Evolutionary conservation across 208 protist genomes (phyloP).

Genomic region (Vickermania ingenoplastis): DNA sequence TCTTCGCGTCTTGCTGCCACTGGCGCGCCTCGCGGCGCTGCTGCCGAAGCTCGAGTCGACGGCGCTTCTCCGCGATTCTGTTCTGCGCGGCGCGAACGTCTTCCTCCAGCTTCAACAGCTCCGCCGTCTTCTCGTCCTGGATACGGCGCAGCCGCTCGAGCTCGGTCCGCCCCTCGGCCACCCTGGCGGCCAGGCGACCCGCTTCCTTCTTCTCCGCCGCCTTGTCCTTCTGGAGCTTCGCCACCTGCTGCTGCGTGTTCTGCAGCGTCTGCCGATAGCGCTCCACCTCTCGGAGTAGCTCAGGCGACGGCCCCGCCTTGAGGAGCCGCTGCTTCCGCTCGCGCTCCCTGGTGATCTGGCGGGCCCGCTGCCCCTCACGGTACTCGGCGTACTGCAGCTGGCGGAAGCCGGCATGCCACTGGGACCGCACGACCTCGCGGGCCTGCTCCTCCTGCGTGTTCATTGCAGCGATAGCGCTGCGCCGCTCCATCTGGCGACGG

Average conservation of each 20-base stretch:
- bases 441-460: conserved; percentile 6
- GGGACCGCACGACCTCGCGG: conserved; percentile 11
- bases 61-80: conserved; percentile 8
- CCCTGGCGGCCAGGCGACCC: conserved; percentile 22
- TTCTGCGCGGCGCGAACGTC: conserved; percentile 21
- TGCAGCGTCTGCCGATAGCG: conserved; percentile 38
- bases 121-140: conserved; percentile 9
- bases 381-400: conserved; percentile 40
- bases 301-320: conserved; percentile 49
- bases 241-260: conserved; percentile 33
- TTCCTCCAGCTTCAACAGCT: conserved; percentile 26
- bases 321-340: conserved; percentile 50
- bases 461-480: conserved; percentile 3
- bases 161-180: conserved; percentile 38
- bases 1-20: conserved; percentile 32
- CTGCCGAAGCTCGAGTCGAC: conserved; percentile 15
- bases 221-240: conserved; percentile 57
- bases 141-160: conserved; percentile 15
- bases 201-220: conserved; percentile 42
- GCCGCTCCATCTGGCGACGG: conserved; percentile 13
- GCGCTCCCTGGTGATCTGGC: conserved; percentile 45
- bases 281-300: conserved; percentile 53
- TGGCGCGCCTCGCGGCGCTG: conserved; percentile 6
- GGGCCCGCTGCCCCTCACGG: conserved; percentile 33
- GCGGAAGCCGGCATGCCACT: conserved; percentile 9